Base-by-base conservation (phyloP, 441 rosid genomes). In the Viola pubescens region DNA sequence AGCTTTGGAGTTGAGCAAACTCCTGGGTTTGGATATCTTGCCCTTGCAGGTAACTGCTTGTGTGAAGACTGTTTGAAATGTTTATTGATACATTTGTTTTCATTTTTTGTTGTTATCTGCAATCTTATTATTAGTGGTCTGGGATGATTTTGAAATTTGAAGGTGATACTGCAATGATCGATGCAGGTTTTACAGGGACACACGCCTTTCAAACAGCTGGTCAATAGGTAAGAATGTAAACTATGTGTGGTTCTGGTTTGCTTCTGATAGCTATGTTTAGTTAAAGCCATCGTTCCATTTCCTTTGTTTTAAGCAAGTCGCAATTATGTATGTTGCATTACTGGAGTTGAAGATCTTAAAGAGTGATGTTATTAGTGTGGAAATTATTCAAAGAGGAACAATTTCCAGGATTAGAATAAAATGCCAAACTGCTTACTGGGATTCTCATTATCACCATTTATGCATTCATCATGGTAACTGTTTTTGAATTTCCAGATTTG, bases 101-200 rank as follows among this genome's bases (percentile, higher is more conserved):
- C 37, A 14, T 14, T 26, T 26, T 26, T 26, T 26, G 34, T 26
- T 26, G 2, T 26, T 26, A 26, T 26, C 34, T 26, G 34, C 34
- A 26, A 26, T 26, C 2, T 26, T 26, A 26, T 26, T 26, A 2
- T 26, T 26, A 26, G 34, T 1, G 34, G 34, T 26, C 3, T 26
- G 2, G 34, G 34, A 26, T 19, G 26, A 19, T 26, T 26, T 26
- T 26, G 3, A 26, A 26, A 26, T 26, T 26, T 26, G 34, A 26
- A 26, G 34, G 34, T 26, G 34, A 26, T 26, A 26, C 34, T 26
- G 34, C 34, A 26, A 26, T 26, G 34, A 26, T 16, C 55, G 12
- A 45, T 73, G 70, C 77, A 88, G 94, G 84, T 91, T 63, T 63
- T 91, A 19, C 96, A 88, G 70, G 96, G 90, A 7, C 96, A 91